Evolutionary conservation across 2,329 filamentous ascomycete genomes (phyloP), one percentile per base, ranked within the genome.

Genomic region (Botrytis sinoallii): DNA sequence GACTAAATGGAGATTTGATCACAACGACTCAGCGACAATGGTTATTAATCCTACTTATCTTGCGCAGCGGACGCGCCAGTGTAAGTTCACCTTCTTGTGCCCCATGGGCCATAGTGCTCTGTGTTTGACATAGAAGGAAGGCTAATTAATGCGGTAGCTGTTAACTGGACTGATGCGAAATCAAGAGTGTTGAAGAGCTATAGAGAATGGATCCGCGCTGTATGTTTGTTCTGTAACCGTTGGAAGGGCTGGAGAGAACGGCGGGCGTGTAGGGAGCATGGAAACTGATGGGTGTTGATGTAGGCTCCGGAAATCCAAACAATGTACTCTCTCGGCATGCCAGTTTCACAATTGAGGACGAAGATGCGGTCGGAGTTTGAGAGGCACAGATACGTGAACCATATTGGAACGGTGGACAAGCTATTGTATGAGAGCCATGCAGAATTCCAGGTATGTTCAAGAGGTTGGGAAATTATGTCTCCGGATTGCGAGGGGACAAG

Each of bases 341-440:
- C 95, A 71, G 91, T 98, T 71, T 93, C 95, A 59, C 88, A 89
- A 76, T 91, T 99, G 82, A 93, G 96, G 79, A 97, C 95, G 74
- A 95, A 97, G 85, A 92, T 98, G 83, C 90, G 96, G 83, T 93
- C 98, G 85, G 95, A 99, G 83, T 99, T 98, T 83, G 96, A 99
- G 87, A 90, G 94, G 82, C 92, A 98, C 86, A 89, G 96, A 87
- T 98, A 93, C 83, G 94, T 97, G 78, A 93, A 92, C 83, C 94
- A 98, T 85, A 85, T 98, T 72, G 88, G 88, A 70, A 93, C 95
- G 44, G 92, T 98, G 70, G 96, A 99, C 81, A 92, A 98, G 72
- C 86, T 99, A 74, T 84, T 99, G 63, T 92, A 93, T 85, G 93
- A 98, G 85, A 97, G 93, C 82, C 91, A 97, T 82, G 89, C 92